Percentiles rank a stretch among this genome's conserved stretches.
Conservation (phyloP, 2,329 filamentous ascomycete genomes). For the Passalora sequoiae region DNA sequence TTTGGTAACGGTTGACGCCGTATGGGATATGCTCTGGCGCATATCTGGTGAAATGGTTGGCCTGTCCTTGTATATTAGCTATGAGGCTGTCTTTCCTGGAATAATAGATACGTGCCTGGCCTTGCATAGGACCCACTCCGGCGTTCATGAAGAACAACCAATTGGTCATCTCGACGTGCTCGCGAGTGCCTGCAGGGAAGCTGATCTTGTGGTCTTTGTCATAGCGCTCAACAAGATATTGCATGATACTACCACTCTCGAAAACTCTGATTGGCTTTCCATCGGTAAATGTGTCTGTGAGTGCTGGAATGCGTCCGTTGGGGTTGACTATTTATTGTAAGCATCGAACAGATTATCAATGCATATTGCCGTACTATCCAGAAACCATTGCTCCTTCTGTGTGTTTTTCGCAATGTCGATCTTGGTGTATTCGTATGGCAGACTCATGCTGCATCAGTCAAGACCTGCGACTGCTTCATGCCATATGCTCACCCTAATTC, state of each 20-base stretch:
- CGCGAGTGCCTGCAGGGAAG: slow-evolving; percentile 65
- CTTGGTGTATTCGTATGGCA: slow-evolving; percentile 70
- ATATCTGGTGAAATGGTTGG: slow-evolving; percentile 43
- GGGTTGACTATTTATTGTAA: slow-evolving; percentile 3
- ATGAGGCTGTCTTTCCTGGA: too few relatives aligned
- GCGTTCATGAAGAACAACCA: slow-evolving; percentile 70
- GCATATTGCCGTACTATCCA: slow-evolving; percentile 64
- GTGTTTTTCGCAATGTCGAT: slow-evolving; percentile 68
- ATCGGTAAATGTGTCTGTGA: slow-evolving; percentile 73
- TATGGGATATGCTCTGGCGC: slow-evolving; percentile 79
- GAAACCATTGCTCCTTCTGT: slow-evolving; percentile 85
- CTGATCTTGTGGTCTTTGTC: slow-evolving; percentile 69
- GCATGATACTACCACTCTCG: slow-evolving; percentile 73
- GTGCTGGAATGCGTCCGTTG: slow-evolving; percentile 68
- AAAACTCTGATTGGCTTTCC: slow-evolving; percentile 71
- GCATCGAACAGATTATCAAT: slow-evolving; percentile 58
- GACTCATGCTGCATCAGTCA: too few relatives aligned
- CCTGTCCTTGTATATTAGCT: background rate
- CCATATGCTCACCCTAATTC: slow-evolving; percentile 68
- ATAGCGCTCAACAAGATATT: background rate
- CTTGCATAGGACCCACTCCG: slow-evolving; percentile 43
- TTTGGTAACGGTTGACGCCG: slow-evolving; percentile 54
- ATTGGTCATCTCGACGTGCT: slow-evolving; percentile 70
- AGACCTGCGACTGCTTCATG: too few relatives aligned
- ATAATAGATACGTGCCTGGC: too few relatives aligned